Conservation (phyloP, 2,329 filamentous ascomycete genomes). For the Lachnellula cervina region DNA sequence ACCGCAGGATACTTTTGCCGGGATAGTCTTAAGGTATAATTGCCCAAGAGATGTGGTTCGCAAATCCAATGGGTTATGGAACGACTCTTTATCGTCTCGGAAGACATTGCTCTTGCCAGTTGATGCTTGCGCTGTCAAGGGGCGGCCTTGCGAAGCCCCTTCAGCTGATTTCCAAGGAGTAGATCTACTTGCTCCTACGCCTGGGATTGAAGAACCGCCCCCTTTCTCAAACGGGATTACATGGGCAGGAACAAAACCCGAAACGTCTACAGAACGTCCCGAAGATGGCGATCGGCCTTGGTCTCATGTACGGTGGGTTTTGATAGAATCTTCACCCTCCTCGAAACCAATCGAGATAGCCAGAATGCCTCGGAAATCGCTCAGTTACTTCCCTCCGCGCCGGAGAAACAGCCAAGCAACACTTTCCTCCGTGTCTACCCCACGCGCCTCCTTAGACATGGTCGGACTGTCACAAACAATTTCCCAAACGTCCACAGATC, state of each 20-base stretch:
- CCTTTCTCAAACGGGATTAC: slow-evolving; percentile 19
- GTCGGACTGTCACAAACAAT: slow-evolving; percentile 15
- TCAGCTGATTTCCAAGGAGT: slow-evolving; percentile 37
- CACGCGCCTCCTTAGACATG: slow-evolving; percentile 35
- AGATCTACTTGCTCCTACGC: slow-evolving; percentile 49
- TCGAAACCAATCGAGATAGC: slow-evolving; percentile 75
- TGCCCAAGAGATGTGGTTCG: slow-evolving; percentile 79
- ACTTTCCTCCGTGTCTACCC: slow-evolving; percentile 61
- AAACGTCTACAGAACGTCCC: slow-evolving; percentile 24
- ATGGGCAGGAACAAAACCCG: slow-evolving; percentile 20
- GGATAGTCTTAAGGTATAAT: slow-evolving; percentile 83
- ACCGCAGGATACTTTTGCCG: slow-evolving; percentile 80
- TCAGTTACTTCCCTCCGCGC: slow-evolving; percentile 89
- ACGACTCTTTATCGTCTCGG: slow-evolving; percentile 81
- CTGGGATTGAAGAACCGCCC: slow-evolving; percentile 33
- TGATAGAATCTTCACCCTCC: slow-evolving; percentile 63
- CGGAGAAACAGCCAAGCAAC: slow-evolving; percentile 66
- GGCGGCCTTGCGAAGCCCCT: slow-evolving; percentile 59
- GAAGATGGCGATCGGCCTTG: slow-evolving; percentile 62
- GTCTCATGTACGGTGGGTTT: slow-evolving; percentile 86
- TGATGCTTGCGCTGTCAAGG: slow-evolving; percentile 81
- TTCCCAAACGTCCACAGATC: slow-evolving; percentile 18
- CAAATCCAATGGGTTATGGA: slow-evolving; percentile 91
- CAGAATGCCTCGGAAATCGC: slow-evolving; percentile 69
- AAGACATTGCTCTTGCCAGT: slow-evolving; percentile 81